Conservation (phyloP, 768 basidiomycete species). For the Nidularia sp. region DNA sequence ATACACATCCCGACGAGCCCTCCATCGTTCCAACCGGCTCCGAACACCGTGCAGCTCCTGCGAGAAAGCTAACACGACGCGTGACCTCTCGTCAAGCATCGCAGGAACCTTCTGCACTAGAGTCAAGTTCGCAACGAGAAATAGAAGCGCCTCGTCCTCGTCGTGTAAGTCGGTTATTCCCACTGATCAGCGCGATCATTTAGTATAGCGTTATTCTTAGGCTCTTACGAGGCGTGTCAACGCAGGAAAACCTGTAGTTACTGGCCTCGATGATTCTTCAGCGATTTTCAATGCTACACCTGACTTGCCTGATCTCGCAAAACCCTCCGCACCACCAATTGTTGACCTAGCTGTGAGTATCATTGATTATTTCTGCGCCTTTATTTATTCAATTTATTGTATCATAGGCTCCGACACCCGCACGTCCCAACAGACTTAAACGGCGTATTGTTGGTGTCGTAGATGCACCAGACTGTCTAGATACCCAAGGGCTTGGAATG, state of each 20-base stretch:
- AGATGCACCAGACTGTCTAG: constrained; percentile 8
- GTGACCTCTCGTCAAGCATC: constrained; percentile 37
- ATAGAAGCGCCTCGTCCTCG: constrained; percentile 21
- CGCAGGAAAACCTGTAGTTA: constrained; percentile 28
- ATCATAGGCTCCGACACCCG: constrained; percentile 33
- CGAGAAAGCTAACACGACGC: constrained; percentile 28
- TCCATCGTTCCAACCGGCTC: constrained; percentile 26
- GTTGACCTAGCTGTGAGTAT: constrained; percentile 16
- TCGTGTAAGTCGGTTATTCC: constrained; percentile 17
- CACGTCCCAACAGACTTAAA: constrained; percentile 43
- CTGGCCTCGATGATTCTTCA: constrained; percentile 43
- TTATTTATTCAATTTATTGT: not conserved
- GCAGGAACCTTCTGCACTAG: constrained; percentile 22
- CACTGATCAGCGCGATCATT: not conserved
- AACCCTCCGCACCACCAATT: constrained; percentile 11
- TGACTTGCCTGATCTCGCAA: constrained; percentile 12
- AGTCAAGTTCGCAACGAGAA: constrained; percentile 7
- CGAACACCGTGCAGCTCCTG: constrained; percentile 3
- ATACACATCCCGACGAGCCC: constrained; percentile 49
- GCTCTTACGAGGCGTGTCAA: constrained; percentile 39
- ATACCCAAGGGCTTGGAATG: constrained; percentile 12
- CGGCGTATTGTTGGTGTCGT: constrained; percentile 41
- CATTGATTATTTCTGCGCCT: not conserved
- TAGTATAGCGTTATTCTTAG: constrained; percentile 15
- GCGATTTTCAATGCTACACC: constrained; percentile 26